Evolutionary conservation across 2,329 filamentous ascomycete species (phyloP).

Genomic region (Clathrospora elynae): DNA sequence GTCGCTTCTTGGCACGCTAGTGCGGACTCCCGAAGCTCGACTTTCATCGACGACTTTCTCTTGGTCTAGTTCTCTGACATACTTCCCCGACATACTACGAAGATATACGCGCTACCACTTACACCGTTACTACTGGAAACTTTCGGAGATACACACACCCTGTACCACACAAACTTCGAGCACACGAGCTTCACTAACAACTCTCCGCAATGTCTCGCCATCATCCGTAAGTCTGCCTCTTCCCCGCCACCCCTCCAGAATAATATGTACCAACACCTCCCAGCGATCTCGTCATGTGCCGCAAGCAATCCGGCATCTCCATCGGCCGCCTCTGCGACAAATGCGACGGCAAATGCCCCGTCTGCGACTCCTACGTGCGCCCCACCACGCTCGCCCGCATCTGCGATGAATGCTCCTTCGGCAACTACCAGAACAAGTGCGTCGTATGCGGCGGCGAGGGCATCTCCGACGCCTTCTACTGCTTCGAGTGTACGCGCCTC

Average conservation of each 20-base stretch:
- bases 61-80: too few species aligned
- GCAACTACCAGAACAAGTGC: conserved; percentile 99
- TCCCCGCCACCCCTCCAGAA: conserved; percentile 6
- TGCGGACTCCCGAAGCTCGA: conserved; percentile 17
- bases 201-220: conserved; percentile 77
- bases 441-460: conserved; percentile 98
- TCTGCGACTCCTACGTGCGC: conserved; percentile 98
- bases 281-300: conserved; percentile 98
- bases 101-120: conserved; percentile 6
- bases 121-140: not conserved
- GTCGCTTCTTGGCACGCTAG: conserved; percentile 12
- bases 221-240: conserved; percentile 73
- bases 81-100: conserved; percentile 24
- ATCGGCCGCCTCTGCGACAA: conserved; percentile 99
- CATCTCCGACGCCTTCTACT: conserved; percentile 98
- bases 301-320: conserved; percentile 95
- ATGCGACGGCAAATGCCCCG: conserved; percentile 98
- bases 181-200: not conserved
- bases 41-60: conserved; percentile 10
- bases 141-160: not conserved
- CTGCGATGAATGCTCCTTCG: conserved; percentile 99
- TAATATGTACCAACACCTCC: conserved; percentile 15
- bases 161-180: not conserved
- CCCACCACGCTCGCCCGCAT: conserved; percentile 97
- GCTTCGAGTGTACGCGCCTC: conserved; percentile 95